Conservation (phyloP, 768 basidiomycete species). For the Rubroboletus pulcherrimus region DNA sequence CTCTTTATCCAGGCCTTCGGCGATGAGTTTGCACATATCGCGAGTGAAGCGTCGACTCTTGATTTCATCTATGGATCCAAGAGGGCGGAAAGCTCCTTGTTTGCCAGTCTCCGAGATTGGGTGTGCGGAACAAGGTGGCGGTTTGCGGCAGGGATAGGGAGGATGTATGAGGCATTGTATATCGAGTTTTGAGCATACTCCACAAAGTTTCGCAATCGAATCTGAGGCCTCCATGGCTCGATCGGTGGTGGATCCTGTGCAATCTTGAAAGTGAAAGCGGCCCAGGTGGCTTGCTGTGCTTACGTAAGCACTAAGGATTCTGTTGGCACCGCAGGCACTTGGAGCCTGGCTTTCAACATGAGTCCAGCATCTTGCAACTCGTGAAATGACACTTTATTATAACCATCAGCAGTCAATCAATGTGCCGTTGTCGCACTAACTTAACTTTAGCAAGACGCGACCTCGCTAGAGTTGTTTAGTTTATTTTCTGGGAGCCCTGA, state of each 20-base stretch:
- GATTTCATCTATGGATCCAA: slow-evolving; percentile 15
- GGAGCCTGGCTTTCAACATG: neutral
- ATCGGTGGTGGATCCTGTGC: neutral
- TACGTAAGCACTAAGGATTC: neutral
- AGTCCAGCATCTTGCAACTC: neutral
- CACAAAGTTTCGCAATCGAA: neutral
- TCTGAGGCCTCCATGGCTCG: neutral
- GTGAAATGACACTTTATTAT: neutral
- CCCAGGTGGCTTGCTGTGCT: neutral
- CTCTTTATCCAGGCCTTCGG: slow-evolving; percentile 11
- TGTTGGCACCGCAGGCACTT: too few relatives aligned
- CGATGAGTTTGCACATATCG: slow-evolving; percentile 11
- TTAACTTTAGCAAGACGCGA: neutral
- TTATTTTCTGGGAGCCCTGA: neutral
- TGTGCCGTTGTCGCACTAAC: neutral
- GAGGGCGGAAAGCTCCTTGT: neutral
- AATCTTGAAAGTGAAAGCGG: neutral
- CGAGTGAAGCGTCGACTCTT: slow-evolving; percentile 8
- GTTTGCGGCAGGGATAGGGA: slow-evolving; percentile 2
- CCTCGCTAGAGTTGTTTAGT: neutral
- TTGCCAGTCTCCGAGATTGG: neutral
- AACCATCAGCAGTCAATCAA: neutral
- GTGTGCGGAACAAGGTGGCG: neutral
- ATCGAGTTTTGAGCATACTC: slow-evolving; percentile 4
- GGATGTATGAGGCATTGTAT: neutral